phyloP scores from a whole-genome alignment of 768 basidiomycete genomes.

The Serendipita sp. region DNA sequence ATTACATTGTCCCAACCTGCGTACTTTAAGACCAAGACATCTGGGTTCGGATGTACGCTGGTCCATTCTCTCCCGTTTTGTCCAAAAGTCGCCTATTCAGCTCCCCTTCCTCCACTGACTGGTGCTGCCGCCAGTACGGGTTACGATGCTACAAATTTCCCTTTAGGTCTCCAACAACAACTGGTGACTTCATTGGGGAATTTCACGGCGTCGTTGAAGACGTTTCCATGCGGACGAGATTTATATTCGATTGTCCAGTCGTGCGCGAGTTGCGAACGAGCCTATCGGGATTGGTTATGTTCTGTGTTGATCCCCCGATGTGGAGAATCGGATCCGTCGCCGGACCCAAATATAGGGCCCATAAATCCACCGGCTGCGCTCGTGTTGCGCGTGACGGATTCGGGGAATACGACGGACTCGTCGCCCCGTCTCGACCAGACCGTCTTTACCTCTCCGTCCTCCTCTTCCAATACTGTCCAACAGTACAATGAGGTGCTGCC shows the following conservation, averaged over 20 bases:
- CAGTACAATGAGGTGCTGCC: slow-evolving; percentile 53
- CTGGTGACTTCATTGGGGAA: slow-evolving; percentile 48
- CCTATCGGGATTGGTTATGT: slow-evolving; percentile 70
- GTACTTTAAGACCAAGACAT: slow-evolving; percentile 63
- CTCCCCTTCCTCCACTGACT: slow-evolving; percentile 44
- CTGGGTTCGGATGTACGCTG: slow-evolving; percentile 51
- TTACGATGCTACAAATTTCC: slow-evolving; percentile 38
- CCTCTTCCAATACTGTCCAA: slow-evolving; percentile 15
- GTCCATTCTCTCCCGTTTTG: slow-evolving; percentile 61
- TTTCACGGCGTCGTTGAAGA: slow-evolving; percentile 56
- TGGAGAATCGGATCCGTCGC: slow-evolving; percentile 29
- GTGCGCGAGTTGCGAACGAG: slow-evolving; percentile 56
- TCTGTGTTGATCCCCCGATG: slow-evolving; percentile 59
- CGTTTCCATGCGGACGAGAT: slow-evolving; percentile 66
- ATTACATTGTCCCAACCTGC: slow-evolving; percentile 50
- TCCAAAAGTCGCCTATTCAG: slow-evolving; percentile 49
- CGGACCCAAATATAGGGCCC: slow-evolving; percentile 15
- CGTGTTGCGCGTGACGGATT: slow-evolving; percentile 33
- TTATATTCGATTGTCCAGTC: slow-evolving; percentile 61
- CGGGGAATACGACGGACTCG: slow-evolving; percentile 25
- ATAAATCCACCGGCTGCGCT: slow-evolving; percentile 6
- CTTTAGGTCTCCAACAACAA: slow-evolving; percentile 29
- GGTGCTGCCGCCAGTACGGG: slow-evolving; percentile 19
- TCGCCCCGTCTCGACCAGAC: slow-evolving; percentile 25
- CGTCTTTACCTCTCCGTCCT: slow-evolving; percentile 26